A percentile compares a stretch with the other conserved stretches of the same genome.
Conservation (phyloP, 2,329 filamentous ascomycete species). For the Neocatenulostroma microsporum region DNA sequence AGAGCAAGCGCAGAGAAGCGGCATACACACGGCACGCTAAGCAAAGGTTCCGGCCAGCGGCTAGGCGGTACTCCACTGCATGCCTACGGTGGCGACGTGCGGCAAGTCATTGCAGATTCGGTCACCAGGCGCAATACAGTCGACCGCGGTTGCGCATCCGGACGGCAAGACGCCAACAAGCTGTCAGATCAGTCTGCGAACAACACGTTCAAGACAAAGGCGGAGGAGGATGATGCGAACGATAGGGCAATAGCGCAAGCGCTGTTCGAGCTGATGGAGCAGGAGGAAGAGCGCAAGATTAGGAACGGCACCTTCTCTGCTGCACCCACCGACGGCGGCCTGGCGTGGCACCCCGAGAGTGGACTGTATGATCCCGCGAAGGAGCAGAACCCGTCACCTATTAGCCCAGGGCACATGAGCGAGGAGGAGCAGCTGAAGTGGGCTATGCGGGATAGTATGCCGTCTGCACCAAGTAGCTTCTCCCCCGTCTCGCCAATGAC, state of each 20-base stretch:
- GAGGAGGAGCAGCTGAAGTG: constrained; percentile 33
- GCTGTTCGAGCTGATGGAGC: constrained; percentile 75
- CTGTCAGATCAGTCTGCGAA: constrained; percentile 59
- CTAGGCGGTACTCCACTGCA: constrained; percentile 57
- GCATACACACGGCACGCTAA: constrained; percentile 37
- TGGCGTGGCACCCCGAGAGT: constrained; percentile 30
- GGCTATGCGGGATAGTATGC: constrained; percentile 29
- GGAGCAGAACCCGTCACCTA: constrained; percentile 1
- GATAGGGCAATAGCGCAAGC: constrained; percentile 79
- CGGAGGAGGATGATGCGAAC: constrained; percentile 83
- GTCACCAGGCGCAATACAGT: constrained; percentile 58
- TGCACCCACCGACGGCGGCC: constrained; percentile 43
- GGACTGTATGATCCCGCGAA: constrained; percentile 27
- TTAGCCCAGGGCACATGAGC: constrained; percentile 6
- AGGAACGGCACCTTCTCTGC: constrained; percentile 45
- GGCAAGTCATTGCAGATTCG: constrained; percentile 63
- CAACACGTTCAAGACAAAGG: constrained; percentile 73
- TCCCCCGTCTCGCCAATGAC: constrained; percentile 12
- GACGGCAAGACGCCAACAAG: constrained; percentile 57
- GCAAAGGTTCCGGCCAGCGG: constrained; percentile 58
- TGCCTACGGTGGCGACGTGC: constrained; percentile 56
- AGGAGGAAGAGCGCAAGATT: constrained; percentile 54
- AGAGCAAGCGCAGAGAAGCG: constrained; percentile 62
- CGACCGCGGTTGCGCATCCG: constrained; percentile 67
- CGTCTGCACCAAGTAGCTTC: constrained; percentile 1